Evolutionary conservation across 129 eudicot genomes (phyloP), one percentile per base, ranked within the genome.

Genomic region (Apium graveolens): DNA sequence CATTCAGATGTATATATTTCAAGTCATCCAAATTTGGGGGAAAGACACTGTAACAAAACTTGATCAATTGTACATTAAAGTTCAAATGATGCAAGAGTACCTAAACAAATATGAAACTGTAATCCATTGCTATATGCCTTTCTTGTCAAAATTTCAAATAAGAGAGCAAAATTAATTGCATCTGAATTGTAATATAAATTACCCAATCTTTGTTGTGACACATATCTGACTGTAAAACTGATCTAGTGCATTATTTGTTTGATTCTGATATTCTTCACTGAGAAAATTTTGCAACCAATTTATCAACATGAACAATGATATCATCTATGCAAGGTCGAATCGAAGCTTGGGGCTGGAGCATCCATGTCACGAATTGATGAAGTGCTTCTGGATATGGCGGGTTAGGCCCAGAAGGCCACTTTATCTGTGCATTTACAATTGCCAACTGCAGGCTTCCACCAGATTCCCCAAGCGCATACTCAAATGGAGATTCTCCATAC

Each of bases 381-480:
- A 93, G 93, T 32, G 96, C 88, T 3, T 91, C 98, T 13, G 97
- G 98, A 69, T 93, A 93, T 1, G 93, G 88, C 35, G 93, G 88
- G 65, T 86, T 91, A n/a, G 97, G 96, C 44, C 96, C 97, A 39
- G 82, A 79, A 21, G 97, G 98, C 97, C 97, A 93, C 81, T 91
- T 91, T 85, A 93, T 76, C 83, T 91, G 97, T 57, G 91, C 96
- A 68, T 93, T 93, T 68, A 89, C 84, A 70, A 93, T 83, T 26
- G 98, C 98, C 81, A 91, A 76, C 82, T 93, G 98, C 60, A 93
- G 82, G 89, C 98, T 93, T 80, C 97, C 98, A 60, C 93, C 97
- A 8, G 96, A 86, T 85, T 93, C 98, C 39, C 89, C 97, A 37
- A 89, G 83, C n/a, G 96, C 98, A 80, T 93, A 91, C 85, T 93